Evolutionary conservation across 2,329 filamentous ascomycete species (phyloP), one percentile per base, ranked within the genome.

Genomic region (Penicillium frequentans): DNA sequence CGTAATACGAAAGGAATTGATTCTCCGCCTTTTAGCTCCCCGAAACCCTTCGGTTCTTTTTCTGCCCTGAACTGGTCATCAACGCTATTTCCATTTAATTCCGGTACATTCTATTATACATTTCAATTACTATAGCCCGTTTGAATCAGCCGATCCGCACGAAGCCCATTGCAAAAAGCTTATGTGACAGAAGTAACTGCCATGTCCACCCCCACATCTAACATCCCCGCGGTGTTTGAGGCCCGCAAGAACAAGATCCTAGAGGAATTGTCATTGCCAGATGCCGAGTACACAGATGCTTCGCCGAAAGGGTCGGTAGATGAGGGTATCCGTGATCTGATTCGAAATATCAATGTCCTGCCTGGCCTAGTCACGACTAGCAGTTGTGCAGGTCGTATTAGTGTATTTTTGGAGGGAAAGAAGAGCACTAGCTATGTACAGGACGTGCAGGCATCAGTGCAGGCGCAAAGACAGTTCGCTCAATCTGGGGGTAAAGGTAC

Each of bases 231-330:
- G 9, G 61, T 59, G 24, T 90, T 90, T 68, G 49, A 75, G 42
- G 69, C 74, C 46, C 89, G 86, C 70, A 98, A 97, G 75, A 72
- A 76, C 51, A 86, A 83, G 58, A 96, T 96, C 62, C 77, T 97
- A 14, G 76, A 81, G 43, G 84, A 88, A 63, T 86, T 97, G 3
- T 79, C 85, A 9, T 80, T 86, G 3, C 89, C 91, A 1, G 84
- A 85, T 44, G 81, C 80, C 4, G 83, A 89, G 57, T 96, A 96
- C 74, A 84, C 85, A 42, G 93, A 97, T 74, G 82, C 89, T 8
- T 96, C 91, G 1, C 93, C 93, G 3, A 97, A 97, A 77, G 93
- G 93, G 16, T 89, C 87, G 0, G 84, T 98, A 21, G 93, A 98
- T 72, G 84, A 79, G 48, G 89, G 86, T 1, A 92, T 98, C 63